Evolutionary conservation across 2,329 filamentous ascomycete species (phyloP), one percentile per base, ranked within the genome.

Genomic region (Colletotrichum sp.): DNA sequence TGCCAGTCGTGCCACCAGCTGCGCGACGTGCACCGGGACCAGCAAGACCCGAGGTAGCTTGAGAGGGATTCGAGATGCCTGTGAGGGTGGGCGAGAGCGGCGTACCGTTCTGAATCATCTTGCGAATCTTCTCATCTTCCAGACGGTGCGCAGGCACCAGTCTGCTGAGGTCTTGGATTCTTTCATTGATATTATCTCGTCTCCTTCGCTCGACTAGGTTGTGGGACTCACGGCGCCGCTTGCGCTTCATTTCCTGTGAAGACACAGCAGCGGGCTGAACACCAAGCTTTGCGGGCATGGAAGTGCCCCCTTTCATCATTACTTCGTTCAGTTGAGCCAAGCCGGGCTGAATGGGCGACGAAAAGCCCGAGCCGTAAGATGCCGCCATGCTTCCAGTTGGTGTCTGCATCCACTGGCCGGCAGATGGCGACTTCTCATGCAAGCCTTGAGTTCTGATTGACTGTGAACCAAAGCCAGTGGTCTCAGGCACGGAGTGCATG

Each of bases 111-210:
- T 96, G 93, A 70, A 99, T 93, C 82, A 98, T 93, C 86, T 99
- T 99, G 79, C 96, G 94, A 64, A 99, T 95, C 87, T 98, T 98
- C 86, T 99, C 97, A 82, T 99, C 97, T 81, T 99, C 97, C 4
- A 99, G 90, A 76, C 97, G 93, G 85, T 99, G 97, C 76, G 93
- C 90, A 28, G 97, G 97, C 3, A 99, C 96, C 21, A 99, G 91
- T 81, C 96, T 95, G 82, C 96, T 98, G 9, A 99, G 90, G 82
- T 99, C 97, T 82, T 99, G 96, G 78, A 99, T 99, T 59, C 97
- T 93, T 86, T 99, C 97, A 80, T 99, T 99, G 89, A 99, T 99
- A 83, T 99, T 99, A 87, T 99, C 97, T 77, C 97, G 93, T 77
- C 97, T 94, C 68, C 97, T 93, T 72, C 97, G 95, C 87, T 99